Evolutionary conservation across 768 basidiomycete genomes (phyloP).

Genomic region (Tricholoma sp.): DNA sequence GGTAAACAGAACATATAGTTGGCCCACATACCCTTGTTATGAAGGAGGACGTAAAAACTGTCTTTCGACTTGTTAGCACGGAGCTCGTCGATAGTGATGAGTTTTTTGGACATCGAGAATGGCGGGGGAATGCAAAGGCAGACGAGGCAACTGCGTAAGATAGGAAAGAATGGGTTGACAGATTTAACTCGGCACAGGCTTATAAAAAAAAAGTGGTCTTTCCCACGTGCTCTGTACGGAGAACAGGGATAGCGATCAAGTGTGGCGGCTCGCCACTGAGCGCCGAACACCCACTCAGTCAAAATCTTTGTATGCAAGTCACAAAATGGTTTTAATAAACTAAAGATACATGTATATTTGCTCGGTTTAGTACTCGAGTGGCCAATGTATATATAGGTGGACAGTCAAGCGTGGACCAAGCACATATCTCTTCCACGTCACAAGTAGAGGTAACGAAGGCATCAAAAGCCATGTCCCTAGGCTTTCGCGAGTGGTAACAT

Average conservation of each 20-base stretch:
- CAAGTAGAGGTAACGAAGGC: constrained; percentile 81
- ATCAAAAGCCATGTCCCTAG: constrained; percentile 69
- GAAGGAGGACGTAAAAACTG: constrained; percentile 74
- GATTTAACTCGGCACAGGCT: constrained; percentile 4
- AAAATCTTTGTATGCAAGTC: neutral
- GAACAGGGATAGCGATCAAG: neutral
- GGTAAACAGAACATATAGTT: constrained; percentile 27
- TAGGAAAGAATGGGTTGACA: constrained; percentile 21
- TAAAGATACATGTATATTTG: constrained; percentile 29
- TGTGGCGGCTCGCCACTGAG: too few species aligned
- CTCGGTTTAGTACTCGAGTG: constrained; percentile 78
- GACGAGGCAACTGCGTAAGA: constrained; percentile 17
- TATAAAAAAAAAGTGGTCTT: constrained; percentile 23
- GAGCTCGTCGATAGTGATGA: constrained; percentile 70
- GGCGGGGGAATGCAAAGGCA: constrained; percentile 13
- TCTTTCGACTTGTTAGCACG: constrained; percentile 72
- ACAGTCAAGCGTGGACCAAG: constrained; percentile 71
- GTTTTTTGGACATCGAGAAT: constrained; percentile 41
- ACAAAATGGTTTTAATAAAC: neutral
- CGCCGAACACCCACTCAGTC: too few species aligned
- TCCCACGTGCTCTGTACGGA: constrained; percentile 23
- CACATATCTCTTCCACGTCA: constrained; percentile 57
- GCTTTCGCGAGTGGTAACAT: constrained; percentile 58
- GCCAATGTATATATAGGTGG: constrained; percentile 44
- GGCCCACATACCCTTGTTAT: constrained; percentile 68